A percentile compares a stretch with the other conserved stretches of the same genome.
Conservation (phyloP, 345 rosid genomes). For the Hibiscus syriacus region DNA sequence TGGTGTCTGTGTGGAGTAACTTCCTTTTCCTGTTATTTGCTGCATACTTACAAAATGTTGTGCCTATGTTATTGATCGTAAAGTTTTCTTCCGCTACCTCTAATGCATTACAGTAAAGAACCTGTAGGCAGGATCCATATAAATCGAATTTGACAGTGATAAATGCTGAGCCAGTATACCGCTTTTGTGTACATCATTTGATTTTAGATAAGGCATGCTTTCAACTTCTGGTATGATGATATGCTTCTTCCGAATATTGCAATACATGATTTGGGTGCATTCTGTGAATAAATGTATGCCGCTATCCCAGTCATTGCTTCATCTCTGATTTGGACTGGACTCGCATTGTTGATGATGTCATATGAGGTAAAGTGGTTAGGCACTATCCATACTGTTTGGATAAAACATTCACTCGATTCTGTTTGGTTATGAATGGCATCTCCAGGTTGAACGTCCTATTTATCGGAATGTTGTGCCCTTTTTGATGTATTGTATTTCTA, state of each 20-base stretch:
- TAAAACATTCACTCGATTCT: background rate
- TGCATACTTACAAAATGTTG: background rate
- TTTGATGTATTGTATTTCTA: background rate
- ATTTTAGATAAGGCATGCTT: background rate
- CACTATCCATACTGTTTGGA: background rate
- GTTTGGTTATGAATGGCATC: background rate
- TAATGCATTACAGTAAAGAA: too few relatives aligned
- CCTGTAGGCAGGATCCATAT: background rate
- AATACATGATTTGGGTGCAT: background rate
- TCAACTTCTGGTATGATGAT: background rate
- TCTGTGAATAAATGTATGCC: background rate
- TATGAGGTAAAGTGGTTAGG: background rate
- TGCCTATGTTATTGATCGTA: background rate
- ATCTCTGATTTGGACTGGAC: background rate
- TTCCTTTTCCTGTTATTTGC: background rate
- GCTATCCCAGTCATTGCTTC: background rate
- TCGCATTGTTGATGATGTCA: background rate
- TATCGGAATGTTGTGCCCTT: background rate
- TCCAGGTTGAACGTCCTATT: background rate
- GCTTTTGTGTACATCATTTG: background rate
- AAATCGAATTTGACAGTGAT: background rate
- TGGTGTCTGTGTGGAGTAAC: background rate
- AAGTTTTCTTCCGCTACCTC: background rate
- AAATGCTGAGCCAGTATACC: background rate
- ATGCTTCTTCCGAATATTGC: background rate